A percentile compares a stretch with the other conserved stretches of the same genome.
Conservation (phyloP, 2,329 filamentous ascomycete species). For the Botrytis sinoallii region DNA sequence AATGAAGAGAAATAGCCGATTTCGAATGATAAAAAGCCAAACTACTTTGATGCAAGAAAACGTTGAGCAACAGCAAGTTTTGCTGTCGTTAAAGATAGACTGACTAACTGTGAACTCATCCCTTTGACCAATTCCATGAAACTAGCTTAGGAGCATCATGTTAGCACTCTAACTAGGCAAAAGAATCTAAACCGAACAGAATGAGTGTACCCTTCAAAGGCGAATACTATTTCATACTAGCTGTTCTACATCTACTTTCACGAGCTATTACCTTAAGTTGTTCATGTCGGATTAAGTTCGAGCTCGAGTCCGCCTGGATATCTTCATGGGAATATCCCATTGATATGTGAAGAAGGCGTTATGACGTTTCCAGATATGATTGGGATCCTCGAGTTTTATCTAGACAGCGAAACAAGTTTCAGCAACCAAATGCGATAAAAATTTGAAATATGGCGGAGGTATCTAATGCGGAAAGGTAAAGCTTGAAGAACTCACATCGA, state of each 20-base stretch:
- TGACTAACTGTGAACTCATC: background rate
- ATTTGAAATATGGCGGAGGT: background rate
- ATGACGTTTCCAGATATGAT: background rate
- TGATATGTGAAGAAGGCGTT: conserved; percentile 1
- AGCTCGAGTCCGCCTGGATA: background rate
- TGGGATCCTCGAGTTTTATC: conserved; percentile 1
- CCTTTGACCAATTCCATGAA: background rate
- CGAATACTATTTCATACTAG: background rate
- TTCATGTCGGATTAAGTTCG: background rate
- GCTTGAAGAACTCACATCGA: background rate
- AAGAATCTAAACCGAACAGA: background rate
- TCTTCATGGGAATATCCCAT: conserved; percentile 10
- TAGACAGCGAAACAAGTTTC: background rate
- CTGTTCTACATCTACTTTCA: background rate
- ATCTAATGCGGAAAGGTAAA: background rate
- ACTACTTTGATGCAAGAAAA: background rate
- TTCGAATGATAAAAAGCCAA: background rate
- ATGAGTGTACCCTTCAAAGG: background rate
- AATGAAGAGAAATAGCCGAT: background rate
- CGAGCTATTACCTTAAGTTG: background rate
- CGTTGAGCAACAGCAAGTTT: background rate
- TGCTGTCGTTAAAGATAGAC: background rate
- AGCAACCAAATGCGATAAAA: background rate
- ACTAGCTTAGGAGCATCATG: background rate
- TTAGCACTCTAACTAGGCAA: too few relatives aligned